phyloP scores from a whole-genome alignment of 2,329 filamentous ascomycete genomes.

The Exophiala oligosperma region DNA sequence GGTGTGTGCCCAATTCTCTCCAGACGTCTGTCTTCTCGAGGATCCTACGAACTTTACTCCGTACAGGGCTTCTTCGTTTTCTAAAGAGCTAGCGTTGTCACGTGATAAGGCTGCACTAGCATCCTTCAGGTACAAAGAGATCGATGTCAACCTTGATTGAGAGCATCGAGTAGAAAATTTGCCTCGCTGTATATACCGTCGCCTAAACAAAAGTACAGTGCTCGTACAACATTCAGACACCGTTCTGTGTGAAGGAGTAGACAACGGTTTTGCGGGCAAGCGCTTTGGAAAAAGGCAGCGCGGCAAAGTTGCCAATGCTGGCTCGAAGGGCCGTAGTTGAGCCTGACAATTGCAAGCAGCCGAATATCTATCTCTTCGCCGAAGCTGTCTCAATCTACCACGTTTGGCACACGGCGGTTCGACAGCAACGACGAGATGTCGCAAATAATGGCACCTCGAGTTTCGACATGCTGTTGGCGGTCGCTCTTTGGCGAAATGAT shows the following conservation, averaged over 20 bases:
- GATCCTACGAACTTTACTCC: background rate
- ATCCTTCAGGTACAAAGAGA: too few species aligned
- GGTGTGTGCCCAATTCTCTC: background rate
- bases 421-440: slow-evolving; percentile 51
- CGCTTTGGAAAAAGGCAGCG: too few species aligned
- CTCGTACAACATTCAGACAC: too few species aligned
- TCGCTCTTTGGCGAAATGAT: slow-evolving; percentile 57
- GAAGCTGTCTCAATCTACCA: background rate
- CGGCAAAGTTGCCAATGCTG: too few species aligned
- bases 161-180: too few species aligned
- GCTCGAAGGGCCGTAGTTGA: background rate
- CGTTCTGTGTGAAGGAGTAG: too few species aligned
- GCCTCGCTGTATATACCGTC: too few species aligned
- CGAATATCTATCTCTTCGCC: too few species aligned
- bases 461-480: slow-evolving; percentile 72
- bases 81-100: background rate
- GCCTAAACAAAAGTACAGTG: too few species aligned
- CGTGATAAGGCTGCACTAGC: background rate
- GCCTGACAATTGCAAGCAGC: background rate
- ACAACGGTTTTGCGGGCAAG: background rate
- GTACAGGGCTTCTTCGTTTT: too few species aligned
- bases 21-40: background rate
- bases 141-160: too few species aligned
- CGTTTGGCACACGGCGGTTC: too few species aligned
- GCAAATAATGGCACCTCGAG: slow-evolving; percentile 55